Conservation (phyloP, 352 stramenopile species). For the Phytophthora sp. region DNA sequence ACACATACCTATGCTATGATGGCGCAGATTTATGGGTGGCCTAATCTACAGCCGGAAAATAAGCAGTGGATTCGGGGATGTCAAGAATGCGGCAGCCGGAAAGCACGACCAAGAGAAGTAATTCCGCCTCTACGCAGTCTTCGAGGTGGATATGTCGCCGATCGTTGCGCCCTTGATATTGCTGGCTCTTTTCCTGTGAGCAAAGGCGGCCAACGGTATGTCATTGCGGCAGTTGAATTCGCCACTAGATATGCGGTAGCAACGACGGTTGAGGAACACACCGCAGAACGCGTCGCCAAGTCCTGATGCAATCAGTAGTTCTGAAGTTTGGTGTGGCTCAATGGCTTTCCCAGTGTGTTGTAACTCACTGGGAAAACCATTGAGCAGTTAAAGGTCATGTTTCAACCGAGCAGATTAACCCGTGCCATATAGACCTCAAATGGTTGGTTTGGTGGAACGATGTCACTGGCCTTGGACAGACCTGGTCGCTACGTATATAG, state of each 20-base stretch:
- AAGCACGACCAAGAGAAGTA: neutral
- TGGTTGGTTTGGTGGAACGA: conserved; percentile 17
- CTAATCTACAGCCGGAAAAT: neutral
- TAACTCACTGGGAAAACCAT: too few species aligned
- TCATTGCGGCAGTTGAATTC: neutral
- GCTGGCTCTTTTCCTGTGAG: neutral
- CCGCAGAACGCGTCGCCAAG: neutral
- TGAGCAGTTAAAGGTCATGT: too few species aligned
- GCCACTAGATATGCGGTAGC: neutral
- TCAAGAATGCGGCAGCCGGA: neutral
- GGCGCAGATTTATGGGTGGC: neutral
- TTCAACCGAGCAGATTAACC: too few species aligned
- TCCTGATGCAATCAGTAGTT: too few species aligned
- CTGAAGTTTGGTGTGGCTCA: too few species aligned
- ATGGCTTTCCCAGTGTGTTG: too few species aligned
- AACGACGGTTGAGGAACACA: neutral
- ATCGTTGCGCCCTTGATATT: neutral
- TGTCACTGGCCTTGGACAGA: conserved; percentile 28
- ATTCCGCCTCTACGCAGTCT: neutral
- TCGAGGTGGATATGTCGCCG: neutral
- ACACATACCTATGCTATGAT: neutral
- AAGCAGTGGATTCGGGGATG: neutral
- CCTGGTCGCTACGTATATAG: neutral
- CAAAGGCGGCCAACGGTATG: neutral
- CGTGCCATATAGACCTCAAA: conserved; percentile 18